Conservation (phyloP, 441 rosid genomes). For the Arabidopsis hybrid region DNA sequence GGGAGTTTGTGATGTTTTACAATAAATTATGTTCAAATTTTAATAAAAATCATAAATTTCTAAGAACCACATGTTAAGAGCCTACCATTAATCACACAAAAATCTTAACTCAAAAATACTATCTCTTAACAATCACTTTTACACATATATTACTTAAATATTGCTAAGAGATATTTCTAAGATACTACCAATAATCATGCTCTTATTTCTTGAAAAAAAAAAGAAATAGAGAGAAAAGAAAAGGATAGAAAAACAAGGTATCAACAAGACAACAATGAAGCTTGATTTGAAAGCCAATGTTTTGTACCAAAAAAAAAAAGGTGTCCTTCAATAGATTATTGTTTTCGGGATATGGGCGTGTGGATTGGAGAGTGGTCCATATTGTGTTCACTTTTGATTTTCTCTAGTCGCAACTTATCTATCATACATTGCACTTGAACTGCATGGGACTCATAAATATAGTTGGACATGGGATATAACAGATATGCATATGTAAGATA, state of each 20-base stretch:
- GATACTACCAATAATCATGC: too few relatives aligned
- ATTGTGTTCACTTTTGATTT: neutral
- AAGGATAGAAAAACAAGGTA: neutral
- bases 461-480: neutral
- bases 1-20: too few relatives aligned
- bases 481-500: neutral
- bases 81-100: too few relatives aligned
- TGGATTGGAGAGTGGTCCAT: slow-evolving; percentile 18
- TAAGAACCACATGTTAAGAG: too few relatives aligned
- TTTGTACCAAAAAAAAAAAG: neutral
- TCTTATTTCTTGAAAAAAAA: too few relatives aligned
- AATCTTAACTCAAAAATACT: too few relatives aligned
- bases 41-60: too few relatives aligned
- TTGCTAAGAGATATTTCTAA: too few relatives aligned
- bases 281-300: slow-evolving; percentile 21
- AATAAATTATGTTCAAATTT: too few relatives aligned
- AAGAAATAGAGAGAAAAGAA: neutral
- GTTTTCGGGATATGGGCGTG: slow-evolving; percentile 1
- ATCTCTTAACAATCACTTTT: too few relatives aligned
- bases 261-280: neutral
- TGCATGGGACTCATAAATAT: slow-evolving; percentile 15
- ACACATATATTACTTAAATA: too few relatives aligned
- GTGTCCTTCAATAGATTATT: neutral
- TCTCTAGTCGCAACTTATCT: slow-evolving; percentile 6
- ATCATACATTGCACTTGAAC: slow-evolving; percentile 13